These are phyloP conservation scores for Rhazya stricta DNA, from an alignment of 257 asterid genomes.

Conservation along the genomic window DNA sequence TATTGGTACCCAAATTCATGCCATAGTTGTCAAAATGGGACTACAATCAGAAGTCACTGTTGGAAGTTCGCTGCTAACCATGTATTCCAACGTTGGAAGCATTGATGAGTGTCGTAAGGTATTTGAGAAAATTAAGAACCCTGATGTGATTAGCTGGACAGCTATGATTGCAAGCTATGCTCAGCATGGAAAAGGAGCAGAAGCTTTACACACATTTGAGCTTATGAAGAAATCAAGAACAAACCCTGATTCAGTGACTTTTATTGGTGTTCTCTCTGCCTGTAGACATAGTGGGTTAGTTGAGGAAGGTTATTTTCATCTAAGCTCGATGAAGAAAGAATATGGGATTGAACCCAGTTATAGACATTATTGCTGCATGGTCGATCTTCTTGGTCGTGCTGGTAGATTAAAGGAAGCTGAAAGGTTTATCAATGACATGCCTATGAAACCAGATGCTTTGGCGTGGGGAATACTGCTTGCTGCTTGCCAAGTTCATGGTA, in stretches of 20 bases:
- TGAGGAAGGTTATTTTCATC: slow-evolving; percentile 60
- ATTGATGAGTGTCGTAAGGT: slow-evolving; percentile 47
- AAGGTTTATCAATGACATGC: slow-evolving; percentile 57
- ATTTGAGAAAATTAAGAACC: slow-evolving; percentile 38
- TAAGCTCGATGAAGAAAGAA: slow-evolving; percentile 62
- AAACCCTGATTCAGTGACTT: slow-evolving; percentile 58
- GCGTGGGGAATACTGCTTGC: slow-evolving; percentile 78
- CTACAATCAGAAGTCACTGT: slow-evolving; percentile 48
- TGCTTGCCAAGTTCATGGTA: slow-evolving; percentile 61
- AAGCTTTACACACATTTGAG: slow-evolving; percentile 58
- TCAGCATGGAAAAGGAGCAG: slow-evolving; percentile 58
- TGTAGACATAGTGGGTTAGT: slow-evolving; percentile 80
- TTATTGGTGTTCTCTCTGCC: slow-evolving; percentile 58
- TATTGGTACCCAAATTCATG: slow-evolving; percentile 53
- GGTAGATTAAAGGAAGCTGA: slow-evolving; percentile 71
- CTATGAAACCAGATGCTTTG: slow-evolving; percentile 41
- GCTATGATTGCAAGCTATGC: slow-evolving; percentile 71
- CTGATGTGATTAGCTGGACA: slow-evolving; percentile 62
- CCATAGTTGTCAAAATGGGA: slow-evolving; percentile 44
- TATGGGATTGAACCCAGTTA: slow-evolving; percentile 52
- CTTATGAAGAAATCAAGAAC: slow-evolving; percentile 52
- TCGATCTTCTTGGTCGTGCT: slow-evolving; percentile 77
- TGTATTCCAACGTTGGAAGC: slow-evolving; percentile 67
- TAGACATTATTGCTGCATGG: slow-evolving; percentile 73
- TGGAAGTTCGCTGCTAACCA: slow-evolving; percentile 62